A percentile compares a stretch with the other conserved stretches of the same genome.
Conservation (phyloP, 2,329 filamentous ascomycete genomes). For the Neonectria faginata region DNA sequence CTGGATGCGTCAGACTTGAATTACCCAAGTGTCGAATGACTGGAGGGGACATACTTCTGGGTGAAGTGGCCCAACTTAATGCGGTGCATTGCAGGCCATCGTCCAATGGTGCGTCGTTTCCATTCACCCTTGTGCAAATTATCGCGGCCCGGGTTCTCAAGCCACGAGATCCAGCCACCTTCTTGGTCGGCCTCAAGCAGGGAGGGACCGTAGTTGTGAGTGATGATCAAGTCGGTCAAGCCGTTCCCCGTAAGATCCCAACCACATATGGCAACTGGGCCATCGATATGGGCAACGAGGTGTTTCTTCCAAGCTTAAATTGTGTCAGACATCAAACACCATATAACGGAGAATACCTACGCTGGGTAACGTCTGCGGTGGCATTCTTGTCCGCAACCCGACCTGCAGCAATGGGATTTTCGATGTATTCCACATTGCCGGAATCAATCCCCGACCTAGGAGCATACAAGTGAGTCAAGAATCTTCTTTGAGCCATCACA, state of each 20-base stretch:
- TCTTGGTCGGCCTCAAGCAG: not conserved
- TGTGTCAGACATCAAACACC: not conserved
- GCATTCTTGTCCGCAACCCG: not conserved
- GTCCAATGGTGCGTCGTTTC: not conserved
- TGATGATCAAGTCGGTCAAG: not conserved
- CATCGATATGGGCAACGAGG: not conserved
- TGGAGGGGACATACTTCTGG: not conserved
- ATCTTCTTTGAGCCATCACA: not conserved
- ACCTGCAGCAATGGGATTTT: slow-evolving; percentile 1
- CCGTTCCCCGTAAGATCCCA: not conserved
- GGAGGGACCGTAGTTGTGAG: not conserved
- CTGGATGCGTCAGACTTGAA: not conserved
- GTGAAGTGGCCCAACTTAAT: not conserved
- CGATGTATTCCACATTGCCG: not conserved
- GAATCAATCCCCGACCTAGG: not conserved
- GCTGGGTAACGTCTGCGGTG: not conserved
- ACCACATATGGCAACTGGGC: not conserved
- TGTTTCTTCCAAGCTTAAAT: not conserved
- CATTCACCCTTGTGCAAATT: not conserved
- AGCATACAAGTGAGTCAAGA: not conserved
- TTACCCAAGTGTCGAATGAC: not conserved
- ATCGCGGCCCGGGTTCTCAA: not conserved
- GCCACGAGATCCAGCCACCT: not conserved
- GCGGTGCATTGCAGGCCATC: slow-evolving; percentile 1
- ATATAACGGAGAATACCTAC: not conserved